These are phyloP conservation scores for Pleurotus eryngii DNA, from an alignment of 768 basidiomycete genomes.

Conservation along the genomic window DNA sequence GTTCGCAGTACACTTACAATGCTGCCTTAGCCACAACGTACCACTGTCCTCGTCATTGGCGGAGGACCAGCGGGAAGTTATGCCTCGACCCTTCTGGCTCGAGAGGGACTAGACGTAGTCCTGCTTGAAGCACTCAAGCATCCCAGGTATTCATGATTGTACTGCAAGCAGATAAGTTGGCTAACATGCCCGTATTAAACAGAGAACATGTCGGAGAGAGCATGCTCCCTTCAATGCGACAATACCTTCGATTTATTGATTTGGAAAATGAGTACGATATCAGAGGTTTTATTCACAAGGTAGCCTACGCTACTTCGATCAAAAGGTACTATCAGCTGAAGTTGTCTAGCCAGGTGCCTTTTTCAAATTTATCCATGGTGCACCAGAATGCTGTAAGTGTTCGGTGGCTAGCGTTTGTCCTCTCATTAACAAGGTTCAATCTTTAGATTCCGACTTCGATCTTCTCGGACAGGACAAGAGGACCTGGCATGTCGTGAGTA, in stretches of 20 bases:
- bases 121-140: conserved; percentile 22
- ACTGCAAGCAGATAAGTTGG: background rate
- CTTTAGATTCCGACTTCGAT: conserved; percentile 43
- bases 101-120: conserved; percentile 26
- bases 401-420: background rate
- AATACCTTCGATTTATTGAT: conserved; percentile 32
- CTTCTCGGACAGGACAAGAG: conserved; percentile 43
- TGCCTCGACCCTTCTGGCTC: conserved; percentile 22
- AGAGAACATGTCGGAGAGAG: conserved; percentile 6
- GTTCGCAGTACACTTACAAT: too few relatives aligned
- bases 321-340: background rate
- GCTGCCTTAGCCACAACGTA: conserved; percentile 1
- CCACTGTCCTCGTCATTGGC: conserved; percentile 36
- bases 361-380: conserved; percentile 54
- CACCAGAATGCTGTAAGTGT: conserved; percentile 54
- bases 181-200: background rate
- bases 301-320: conserved; percentile 4
- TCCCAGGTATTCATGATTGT: conserved; percentile 12
- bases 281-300: conserved; percentile 29
- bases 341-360: conserved; percentile 51
- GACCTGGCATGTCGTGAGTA: conserved; percentile 62
- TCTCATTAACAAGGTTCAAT: background rate
- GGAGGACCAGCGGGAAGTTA: conserved; percentile 26
- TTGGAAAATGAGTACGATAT: conserved; percentile 23
- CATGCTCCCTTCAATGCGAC: conserved; percentile 25